Base-by-base conservation (phyloP, 2,329 filamentous ascomycete species). In the Penicillium hordei region DNA sequence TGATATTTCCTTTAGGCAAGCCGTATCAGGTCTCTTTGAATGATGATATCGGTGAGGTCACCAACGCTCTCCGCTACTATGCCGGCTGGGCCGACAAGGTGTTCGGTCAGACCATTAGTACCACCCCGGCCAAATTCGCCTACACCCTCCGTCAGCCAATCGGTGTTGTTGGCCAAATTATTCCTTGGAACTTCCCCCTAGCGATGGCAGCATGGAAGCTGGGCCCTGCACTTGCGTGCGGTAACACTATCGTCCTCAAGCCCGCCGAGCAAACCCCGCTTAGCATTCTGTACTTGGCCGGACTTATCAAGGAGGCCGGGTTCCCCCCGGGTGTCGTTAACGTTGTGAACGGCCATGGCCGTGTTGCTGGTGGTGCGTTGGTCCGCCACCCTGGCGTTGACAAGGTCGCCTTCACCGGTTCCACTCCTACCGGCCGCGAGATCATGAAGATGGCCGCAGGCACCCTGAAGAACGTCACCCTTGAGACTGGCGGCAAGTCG, bases 71-170 rank as follows among this genome's bases (percentile, higher is more conserved):
- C 70, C 86, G 92, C 76, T 97, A 93, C 81, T 94, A 93, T 70
- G 91, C 84, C 71, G 92, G 92, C 61, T 96, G 89, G 87, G 90
- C 91, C 69, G 92, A 96, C 82, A 96, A 96, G 86, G 88, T 94
- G 65, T 83, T 87, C 76, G 91, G 92, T 76, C 91, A 93, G 82
- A 91, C 91, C 56, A 87, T 94, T 44, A 59, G 64, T 58, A 73
- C 71, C 55, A 69, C 66, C 3, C 66, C 66, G 17, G 87, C 90
- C 65, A 91, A 88, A 76, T 91, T 95, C 80, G 88, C 90, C 80
- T 95, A 94, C 81, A 92, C 90, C 63, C 81, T 84, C 70, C 85
- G 86, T 65, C 90, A 96, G 82, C 90, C 91, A 10, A 80, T 87
- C 63, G 89, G 89, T 75, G 89, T 92, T 59, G 92, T 90, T 75